Conservation (phyloP, 306 rosid genomes). For the Hippophae gyantsensis region DNA sequence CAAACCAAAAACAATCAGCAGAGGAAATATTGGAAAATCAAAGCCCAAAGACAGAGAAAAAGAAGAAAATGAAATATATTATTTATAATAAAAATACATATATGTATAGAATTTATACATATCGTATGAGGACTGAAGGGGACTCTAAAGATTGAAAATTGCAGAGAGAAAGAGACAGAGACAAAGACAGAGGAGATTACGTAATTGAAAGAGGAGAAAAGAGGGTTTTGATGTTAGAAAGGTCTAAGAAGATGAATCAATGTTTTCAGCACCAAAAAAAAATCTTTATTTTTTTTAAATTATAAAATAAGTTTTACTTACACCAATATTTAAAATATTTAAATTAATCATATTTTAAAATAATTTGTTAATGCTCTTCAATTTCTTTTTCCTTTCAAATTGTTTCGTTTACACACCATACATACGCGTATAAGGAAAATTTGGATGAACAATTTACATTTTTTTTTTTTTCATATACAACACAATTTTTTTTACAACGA, state of each 20-base stretch:
- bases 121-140: constrained; percentile 35
- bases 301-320: too few species aligned
- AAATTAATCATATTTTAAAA: too few species aligned
- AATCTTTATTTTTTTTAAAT: background rate
- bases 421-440: too few species aligned
- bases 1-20: constrained; percentile 12
- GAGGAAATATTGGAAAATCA: background rate
- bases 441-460: too few species aligned
- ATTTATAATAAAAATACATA: background rate
- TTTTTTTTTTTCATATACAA: too few species aligned
- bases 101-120: constrained; percentile 13
- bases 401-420: too few species aligned
- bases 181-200: constrained; percentile 13
- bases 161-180: background rate
- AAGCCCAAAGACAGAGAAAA: constrained; percentile 1
- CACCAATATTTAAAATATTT: too few species aligned
- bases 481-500: too few species aligned
- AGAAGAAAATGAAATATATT: background rate
- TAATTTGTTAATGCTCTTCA: too few species aligned
- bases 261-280: constrained; percentile 1
- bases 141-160: constrained; percentile 19
- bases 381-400: too few species aligned
- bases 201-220: constrained; percentile 22
- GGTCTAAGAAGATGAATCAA: background rate
- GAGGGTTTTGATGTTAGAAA: constrained; percentile 11